Evolutionary conservation across 805 yeast species (phyloP).

Genomic region (Yarrowia sp.): DNA sequence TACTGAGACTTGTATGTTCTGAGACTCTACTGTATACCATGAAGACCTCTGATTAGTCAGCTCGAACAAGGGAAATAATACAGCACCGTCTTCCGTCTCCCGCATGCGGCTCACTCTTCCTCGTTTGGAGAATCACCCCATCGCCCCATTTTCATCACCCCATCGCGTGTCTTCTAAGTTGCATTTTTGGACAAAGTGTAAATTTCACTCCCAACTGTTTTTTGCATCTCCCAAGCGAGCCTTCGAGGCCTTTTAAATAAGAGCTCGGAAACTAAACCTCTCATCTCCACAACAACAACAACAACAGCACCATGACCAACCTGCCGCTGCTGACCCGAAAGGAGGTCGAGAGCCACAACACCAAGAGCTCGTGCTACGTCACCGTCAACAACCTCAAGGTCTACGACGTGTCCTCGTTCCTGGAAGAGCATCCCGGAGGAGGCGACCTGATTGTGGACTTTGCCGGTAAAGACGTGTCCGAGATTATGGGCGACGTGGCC

Average conservation of each 20-base stretch:
- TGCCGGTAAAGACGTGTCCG: slow-evolving; percentile 58
- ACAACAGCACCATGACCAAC: slow-evolving; percentile 3
- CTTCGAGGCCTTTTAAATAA: no score
- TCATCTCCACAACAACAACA: neutral
- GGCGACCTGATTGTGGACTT: slow-evolving; percentile 58
- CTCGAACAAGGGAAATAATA: no score
- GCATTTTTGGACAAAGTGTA: slow-evolving; percentile 13
- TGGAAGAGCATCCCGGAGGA: slow-evolving; percentile 79
- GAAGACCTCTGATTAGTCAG: no score
- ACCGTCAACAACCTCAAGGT: slow-evolving; percentile 79
- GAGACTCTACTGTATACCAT: no score
- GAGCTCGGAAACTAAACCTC: no score
- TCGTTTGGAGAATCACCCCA: neutral
- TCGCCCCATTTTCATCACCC: slow-evolving; percentile 2
- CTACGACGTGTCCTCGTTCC: slow-evolving; percentile 78
- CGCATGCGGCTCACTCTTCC: no score
- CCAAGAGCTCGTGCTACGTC: slow-evolving; percentile 52
- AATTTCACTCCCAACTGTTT: neutral
- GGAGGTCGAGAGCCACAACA: slow-evolving; percentile 38
- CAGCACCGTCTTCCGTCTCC: no score
- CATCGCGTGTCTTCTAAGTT: slow-evolving; percentile 16
- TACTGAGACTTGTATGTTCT: no score
- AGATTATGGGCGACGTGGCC: slow-evolving; percentile 72
- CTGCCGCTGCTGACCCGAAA: slow-evolving; percentile 33
- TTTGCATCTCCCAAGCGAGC: no score